These are phyloP conservation scores for Plectosphaerella cucumerina DNA, from an alignment of 2,329 filamentous ascomycete species.

Conservation along the genomic window DNA sequence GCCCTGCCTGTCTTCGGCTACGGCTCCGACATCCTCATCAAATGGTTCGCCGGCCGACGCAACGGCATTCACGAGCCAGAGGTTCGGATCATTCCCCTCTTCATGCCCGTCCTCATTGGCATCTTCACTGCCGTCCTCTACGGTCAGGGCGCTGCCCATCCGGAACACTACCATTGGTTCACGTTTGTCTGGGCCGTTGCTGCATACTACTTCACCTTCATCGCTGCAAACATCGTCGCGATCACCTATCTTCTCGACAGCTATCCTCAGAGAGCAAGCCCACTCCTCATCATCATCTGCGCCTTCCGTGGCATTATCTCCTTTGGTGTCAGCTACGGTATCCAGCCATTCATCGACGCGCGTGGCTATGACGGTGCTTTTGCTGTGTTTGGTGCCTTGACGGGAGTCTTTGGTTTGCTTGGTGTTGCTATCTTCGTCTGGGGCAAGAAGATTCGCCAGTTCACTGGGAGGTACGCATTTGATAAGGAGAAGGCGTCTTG, in stretches of 20 bases:
- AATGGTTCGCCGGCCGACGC: constrained; percentile 8
- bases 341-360: constrained; percentile 12
- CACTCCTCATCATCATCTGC: constrained; percentile 17
- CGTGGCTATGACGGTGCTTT: constrained; percentile 16
- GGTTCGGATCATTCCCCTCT: constrained; percentile 27
- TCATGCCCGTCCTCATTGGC: constrained; percentile 31
- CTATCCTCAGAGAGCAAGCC: constrained; percentile 22
- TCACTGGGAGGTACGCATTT: neutral
- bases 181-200: constrained; percentile 8
- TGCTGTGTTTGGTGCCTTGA: constrained; percentile 16
- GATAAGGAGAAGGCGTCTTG: too few relatives aligned
- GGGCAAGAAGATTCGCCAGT: constrained; percentile 20
- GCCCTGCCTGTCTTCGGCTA: constrained; percentile 15
- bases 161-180: constrained; percentile 18
- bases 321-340: constrained; percentile 18
- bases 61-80: constrained; percentile 34
- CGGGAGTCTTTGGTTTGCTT: constrained; percentile 9
- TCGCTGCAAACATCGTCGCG: constrained; percentile 19
- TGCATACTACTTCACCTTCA: constrained; percentile 19
- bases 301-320: constrained; percentile 19
- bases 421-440: constrained; percentile 15
- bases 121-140: constrained; percentile 31
- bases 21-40: constrained; percentile 13
- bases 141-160: constrained; percentile 28
- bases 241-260: constrained; percentile 22